Conservation (phyloP, 805 yeast genomes). For the Starmerella khaoyaiensis region DNA sequence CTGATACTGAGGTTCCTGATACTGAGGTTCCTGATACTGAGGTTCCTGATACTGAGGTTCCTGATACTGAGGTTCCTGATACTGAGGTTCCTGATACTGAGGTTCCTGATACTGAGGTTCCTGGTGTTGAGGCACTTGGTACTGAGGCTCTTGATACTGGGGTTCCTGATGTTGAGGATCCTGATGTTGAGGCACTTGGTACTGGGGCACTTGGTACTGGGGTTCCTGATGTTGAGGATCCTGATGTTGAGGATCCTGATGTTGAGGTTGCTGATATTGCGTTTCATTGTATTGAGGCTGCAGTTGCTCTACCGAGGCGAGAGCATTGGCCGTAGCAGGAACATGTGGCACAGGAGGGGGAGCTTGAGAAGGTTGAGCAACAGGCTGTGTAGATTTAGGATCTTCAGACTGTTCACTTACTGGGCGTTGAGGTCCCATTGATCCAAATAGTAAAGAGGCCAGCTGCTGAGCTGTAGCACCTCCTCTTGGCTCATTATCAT, state of each 20-base stretch:
- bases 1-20: slow-evolving; percentile 1
- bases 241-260: slow-evolving; percentile 3
- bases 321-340: slow-evolving; percentile 6
- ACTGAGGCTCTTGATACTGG: neutral
- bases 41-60: slow-evolving; percentile 1
- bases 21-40: neutral
- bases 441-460: slow-evolving; percentile 33
- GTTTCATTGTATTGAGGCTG: slow-evolving; percentile 1
- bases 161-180: neutral
- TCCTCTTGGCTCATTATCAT: slow-evolving; percentile 22
- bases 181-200: slow-evolving; percentile 1
- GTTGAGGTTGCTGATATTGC: slow-evolving; percentile 2
- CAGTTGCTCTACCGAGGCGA: slow-evolving; percentile 8
- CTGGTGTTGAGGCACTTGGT: neutral
- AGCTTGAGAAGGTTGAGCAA: slow-evolving; percentile 20
- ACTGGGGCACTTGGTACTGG: slow-evolving; percentile 1
- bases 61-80: neutral
- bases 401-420: slow-evolving; percentile 9
- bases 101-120: neutral
- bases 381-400: slow-evolving; percentile 11
- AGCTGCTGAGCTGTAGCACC: slow-evolving; percentile 32
- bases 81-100: slow-evolving; percentile 1
- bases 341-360: slow-evolving; percentile 12
- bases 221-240: neutral
- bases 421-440: slow-evolving; percentile 29